Base-by-base conservation (phyloP, 768 basidiomycete genomes). In the Leccinum rimulosum region DNA sequence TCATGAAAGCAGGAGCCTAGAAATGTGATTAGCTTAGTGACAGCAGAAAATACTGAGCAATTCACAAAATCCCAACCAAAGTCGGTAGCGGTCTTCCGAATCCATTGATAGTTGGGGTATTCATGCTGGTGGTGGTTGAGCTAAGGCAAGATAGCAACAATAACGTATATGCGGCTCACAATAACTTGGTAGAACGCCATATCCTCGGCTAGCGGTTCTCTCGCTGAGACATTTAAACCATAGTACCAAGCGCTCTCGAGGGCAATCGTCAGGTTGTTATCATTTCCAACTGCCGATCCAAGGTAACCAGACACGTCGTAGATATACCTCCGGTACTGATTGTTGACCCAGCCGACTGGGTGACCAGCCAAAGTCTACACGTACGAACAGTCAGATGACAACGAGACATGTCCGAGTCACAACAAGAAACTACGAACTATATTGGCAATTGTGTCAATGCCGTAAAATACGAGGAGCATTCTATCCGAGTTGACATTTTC, bases 11-110 rank as follows among this genome's bases (percentile, higher is more conserved):
- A 33, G 31, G 31, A 11, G 31, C 31, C 31, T 33, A 33, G 11
- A 11, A 33, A 11, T 33, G 11, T 33, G 31, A 33, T 33, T 4
- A 33, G 31, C 31, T 33, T 11, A 4, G 11, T 33, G 31, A 1
- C 31, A 33, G 31, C 4, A 33, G 31, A 33, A 52, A 57, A 30
- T n/a, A n/a, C n/a, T 19, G 33, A 22, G 25, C 27, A 22, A 4
- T 56, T 27, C 58, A 83, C 81, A 83, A 82, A 85, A 68, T 85
- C 83, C 83, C 83, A 86, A 1, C 84, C 84, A 60, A 84, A 85
- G 64, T 86, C 83, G 3, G 77, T 79, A 33, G 78, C 73, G 3
- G 76, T 74, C 65, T 86, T 84, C 1, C 83, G 77, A 28, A 83
- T 73, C 70, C 75, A 84, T 30, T 76, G 73, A 52, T 78, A 78